These are phyloP conservation scores for Modicella reniformis DNA, from an alignment of 371 early-diverging fungal species.

Conservation along the genomic window DNA sequence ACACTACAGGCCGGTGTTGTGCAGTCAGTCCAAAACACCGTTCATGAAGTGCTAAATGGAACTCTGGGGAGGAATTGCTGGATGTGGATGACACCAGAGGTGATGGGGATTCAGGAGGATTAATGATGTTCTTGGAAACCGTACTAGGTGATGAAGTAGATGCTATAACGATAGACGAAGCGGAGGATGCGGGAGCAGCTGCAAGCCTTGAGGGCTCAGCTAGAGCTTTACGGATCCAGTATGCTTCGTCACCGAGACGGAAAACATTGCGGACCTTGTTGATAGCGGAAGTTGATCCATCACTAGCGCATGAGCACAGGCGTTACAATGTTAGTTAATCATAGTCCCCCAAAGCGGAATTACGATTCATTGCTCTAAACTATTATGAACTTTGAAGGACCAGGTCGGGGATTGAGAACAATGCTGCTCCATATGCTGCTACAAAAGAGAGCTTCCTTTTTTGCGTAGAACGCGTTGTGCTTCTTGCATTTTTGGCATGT, in stretches of 20 bases:
- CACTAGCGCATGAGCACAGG: constrained; percentile 5
- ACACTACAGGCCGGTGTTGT: constrained; percentile 26
- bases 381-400: too few species aligned
- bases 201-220: not conserved
- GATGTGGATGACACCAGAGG: too few species aligned
- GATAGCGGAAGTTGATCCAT: constrained; percentile 36
- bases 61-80: too few species aligned
- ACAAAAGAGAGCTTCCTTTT: not conserved
- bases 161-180: too few species aligned
- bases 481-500: too few species aligned
- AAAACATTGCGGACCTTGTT: constrained; percentile 41
- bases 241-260: constrained; percentile 29
- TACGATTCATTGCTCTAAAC: too few species aligned
- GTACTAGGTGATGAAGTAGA: not conserved
- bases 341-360: not conserved
- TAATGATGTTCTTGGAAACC: too few species aligned
- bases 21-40: constrained; percentile 23
- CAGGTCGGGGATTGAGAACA: too few species aligned
- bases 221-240: constrained; percentile 30
- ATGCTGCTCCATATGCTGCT: too few species aligned
- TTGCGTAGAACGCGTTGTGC: not conserved
- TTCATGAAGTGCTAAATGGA: constrained; percentile 20
- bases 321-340: not conserved
- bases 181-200: too few species aligned
- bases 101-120: too few species aligned